Evolutionary conservation across 2,329 filamentous ascomycete species (phyloP).

Genomic region (Chrysosporium queenslandicum): DNA sequence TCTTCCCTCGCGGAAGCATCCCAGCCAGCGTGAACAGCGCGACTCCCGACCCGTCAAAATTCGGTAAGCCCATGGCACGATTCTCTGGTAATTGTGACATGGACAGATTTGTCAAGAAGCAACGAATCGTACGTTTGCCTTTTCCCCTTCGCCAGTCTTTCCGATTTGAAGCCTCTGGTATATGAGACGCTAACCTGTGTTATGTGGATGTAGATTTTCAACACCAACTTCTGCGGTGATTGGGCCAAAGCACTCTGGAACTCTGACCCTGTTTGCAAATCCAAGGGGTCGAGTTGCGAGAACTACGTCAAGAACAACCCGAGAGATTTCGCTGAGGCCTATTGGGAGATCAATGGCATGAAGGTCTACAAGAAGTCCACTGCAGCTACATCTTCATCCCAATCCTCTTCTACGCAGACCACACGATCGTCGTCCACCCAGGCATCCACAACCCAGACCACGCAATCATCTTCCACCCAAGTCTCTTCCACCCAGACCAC

Average conservation of each 20-base stretch:
- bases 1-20: constrained; percentile 61
- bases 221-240: constrained; percentile 71
- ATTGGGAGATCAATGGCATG: constrained; percentile 63
- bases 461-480: neutral
- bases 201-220: constrained; percentile 39
- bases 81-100: constrained; percentile 67
- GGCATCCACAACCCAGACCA: neutral
- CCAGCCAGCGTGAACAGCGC: constrained; percentile 53
- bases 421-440: constrained; percentile 39
- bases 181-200: neutral
- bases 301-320: constrained; percentile 61
- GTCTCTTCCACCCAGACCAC: neutral
- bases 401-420: too few species aligned
- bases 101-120: constrained; percentile 54
- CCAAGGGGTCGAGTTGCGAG: constrained; percentile 53
- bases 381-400: neutral
- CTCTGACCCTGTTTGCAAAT: constrained; percentile 46
- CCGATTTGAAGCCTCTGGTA: neutral
- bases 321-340: constrained; percentile 57
- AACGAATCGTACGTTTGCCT: constrained; percentile 51
- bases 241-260: constrained; percentile 66
- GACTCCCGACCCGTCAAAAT: constrained; percentile 55
- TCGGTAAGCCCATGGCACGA: constrained; percentile 57
- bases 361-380: constrained; percentile 46
- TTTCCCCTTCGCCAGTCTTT: neutral